A percentile compares a stretch with the other conserved stretches of the same genome.
phyloP scores from a whole-genome alignment of 257 asterid genomes.

The Solanum pennellii region DNA sequence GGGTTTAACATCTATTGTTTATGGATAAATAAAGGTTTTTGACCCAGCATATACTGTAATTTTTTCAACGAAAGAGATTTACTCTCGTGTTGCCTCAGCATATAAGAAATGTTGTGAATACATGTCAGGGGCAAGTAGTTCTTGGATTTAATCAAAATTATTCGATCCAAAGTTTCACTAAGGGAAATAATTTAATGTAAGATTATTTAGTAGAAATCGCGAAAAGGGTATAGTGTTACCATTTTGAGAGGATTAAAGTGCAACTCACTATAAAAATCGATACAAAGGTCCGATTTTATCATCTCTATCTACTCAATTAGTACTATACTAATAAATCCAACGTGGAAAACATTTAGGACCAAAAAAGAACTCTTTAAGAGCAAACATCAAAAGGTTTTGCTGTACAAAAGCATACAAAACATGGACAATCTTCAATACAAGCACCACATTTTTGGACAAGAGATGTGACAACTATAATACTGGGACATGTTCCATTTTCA shows the following conservation, averaged over 20 bases:
- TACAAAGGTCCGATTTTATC: no score
- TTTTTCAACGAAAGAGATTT: background rate
- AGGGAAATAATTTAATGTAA: no score
- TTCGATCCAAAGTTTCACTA: background rate
- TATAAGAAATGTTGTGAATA: background rate
- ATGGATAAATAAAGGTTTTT: background rate
- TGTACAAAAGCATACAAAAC: background rate
- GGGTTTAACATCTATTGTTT: background rate
- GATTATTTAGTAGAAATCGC: no score
- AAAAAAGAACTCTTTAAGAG: background rate
- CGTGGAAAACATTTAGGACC: background rate
- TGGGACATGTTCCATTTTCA: background rate
- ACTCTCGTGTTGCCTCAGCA: background rate
- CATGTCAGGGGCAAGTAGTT: background rate
- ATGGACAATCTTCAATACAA: background rate
- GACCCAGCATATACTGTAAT: background rate
- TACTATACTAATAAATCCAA: no score
- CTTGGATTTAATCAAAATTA: background rate
- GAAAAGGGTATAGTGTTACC: no score
- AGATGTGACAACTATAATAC: background rate
- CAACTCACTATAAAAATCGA: no score
- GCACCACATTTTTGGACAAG: background rate
- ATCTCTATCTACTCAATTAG: background rate
- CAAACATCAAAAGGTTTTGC: background rate
- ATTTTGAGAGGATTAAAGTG: no score